Percentiles rank a stretch among this genome's conserved stretches.
Evolutionary conservation across 805 yeast genomes (phyloP).

Genomic region (Suhomyces xylopsoci): DNA sequence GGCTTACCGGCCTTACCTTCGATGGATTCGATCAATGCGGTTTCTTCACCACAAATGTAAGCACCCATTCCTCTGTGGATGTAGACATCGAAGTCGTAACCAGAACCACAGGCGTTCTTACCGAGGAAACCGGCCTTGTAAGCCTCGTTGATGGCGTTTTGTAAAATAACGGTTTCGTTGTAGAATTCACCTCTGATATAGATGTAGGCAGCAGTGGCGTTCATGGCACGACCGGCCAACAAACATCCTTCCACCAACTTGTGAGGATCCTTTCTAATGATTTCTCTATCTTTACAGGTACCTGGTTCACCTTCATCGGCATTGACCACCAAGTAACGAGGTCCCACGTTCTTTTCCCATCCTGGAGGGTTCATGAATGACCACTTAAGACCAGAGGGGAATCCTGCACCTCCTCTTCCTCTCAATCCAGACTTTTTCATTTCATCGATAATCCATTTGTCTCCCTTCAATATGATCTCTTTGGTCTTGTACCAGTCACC

Average conservation of each 20-base stretch:
- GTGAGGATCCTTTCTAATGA: constrained; percentile 88
- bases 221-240: constrained; percentile 87
- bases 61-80: constrained; percentile 95
- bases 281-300: constrained; percentile 89
- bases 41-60: constrained; percentile 89
- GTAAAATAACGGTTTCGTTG: constrained; percentile 72
- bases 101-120: constrained; percentile 83
- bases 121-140: constrained; percentile 78
- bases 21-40: constrained; percentile 81
- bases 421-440: constrained; percentile 80
- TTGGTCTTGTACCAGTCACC: constrained; percentile 94
- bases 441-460: constrained; percentile 86
- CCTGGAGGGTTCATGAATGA: constrained; percentile 95
- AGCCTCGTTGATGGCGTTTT: constrained; percentile 83
- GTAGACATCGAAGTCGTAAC: constrained; percentile 78
- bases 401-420: constrained; percentile 94
- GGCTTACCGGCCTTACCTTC: constrained; percentile 96
- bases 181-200: constrained; percentile 90
- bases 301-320: constrained; percentile 97
- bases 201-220: constrained; percentile 88
- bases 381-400: constrained; percentile 90
- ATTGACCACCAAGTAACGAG: constrained; percentile 82
- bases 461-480: constrained; percentile 79
- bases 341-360: constrained; percentile 89
- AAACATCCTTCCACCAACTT: constrained; percentile 90